Percentiles rank a stretch among this genome's conserved stretches.
Conservation (phyloP, 164 flowering plant species). For the Tetracentron sinense region DNA sequence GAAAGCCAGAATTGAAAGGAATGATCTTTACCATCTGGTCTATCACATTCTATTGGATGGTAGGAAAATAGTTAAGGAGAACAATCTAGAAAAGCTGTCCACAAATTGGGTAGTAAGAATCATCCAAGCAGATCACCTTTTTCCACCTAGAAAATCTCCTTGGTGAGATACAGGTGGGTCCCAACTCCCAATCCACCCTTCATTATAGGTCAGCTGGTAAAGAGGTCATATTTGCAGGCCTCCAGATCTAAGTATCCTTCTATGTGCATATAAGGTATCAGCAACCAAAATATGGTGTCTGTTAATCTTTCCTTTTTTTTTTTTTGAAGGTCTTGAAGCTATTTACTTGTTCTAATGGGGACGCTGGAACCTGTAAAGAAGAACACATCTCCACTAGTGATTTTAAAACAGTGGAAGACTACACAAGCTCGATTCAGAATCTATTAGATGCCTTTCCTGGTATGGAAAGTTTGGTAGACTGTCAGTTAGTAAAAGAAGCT, state of each 20-base stretch:
- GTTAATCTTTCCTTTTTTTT: not conserved
- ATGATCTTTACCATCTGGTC: too few relatives aligned
- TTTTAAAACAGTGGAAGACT: slow-evolving; percentile 38
- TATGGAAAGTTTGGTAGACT: slow-evolving; percentile 65
- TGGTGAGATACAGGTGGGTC: too few relatives aligned
- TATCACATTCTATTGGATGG: too few relatives aligned
- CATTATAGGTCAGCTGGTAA: too few relatives aligned
- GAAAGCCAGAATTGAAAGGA: too few relatives aligned
- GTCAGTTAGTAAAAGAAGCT: slow-evolving; percentile 60
- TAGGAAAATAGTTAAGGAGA: too few relatives aligned
- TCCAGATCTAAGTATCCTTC: not conserved
- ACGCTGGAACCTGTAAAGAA: slow-evolving; percentile 35
- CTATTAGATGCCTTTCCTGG: slow-evolving; percentile 63
- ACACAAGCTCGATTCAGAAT: slow-evolving; percentile 58
- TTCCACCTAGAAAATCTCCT: too few relatives aligned
- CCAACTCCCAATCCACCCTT: too few relatives aligned
- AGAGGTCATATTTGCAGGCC: too few relatives aligned
- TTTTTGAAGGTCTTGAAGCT: slow-evolving; percentile 41
- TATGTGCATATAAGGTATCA: not conserved
- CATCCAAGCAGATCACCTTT: too few relatives aligned
- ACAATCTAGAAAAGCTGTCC: too few relatives aligned
- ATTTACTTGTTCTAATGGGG: slow-evolving; percentile 45
- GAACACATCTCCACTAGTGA: slow-evolving; percentile 27
- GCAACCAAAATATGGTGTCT: not conserved
- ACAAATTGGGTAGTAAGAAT: too few relatives aligned